Evolutionary conservation across 1,284 basidiomycete species (phyloP), one percentile per base, ranked within the genome.

Genomic region (Polyporus tsugae): DNA sequence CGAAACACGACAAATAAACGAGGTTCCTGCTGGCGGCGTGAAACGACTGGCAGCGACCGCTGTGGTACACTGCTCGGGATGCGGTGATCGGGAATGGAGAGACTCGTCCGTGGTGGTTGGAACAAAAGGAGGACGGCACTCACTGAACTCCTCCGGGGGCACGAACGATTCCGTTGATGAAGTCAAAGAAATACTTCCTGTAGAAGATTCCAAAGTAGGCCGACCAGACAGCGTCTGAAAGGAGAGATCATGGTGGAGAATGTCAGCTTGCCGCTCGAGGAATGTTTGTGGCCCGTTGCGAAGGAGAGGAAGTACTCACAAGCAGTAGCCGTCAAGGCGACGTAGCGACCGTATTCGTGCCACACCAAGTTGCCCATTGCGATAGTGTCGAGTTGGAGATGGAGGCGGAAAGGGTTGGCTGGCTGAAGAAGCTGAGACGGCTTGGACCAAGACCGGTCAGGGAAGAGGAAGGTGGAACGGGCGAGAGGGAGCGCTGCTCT

Each of bases 101-200:
- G 42, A 42, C 42, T 35, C 6, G 33, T 25, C 2, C 39, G 35
- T 6, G 25, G 46, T 29, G 25, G 39, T 13, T 38, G 38, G 15
- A 1, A 19, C 2, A 9, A 22, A n/a, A 17, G 46, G 17, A 35
- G 19, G 64, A 55, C n/a, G 22, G 62, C 15, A 90, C 92, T 77
- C 75, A 95, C 94, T 95, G 91, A 42, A 94, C 70, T 70, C 94
- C 93, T 81, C 90, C 90, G 53, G 93, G 93, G 75, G 88, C 84
- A 72, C 92, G 90, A 69, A 91, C 73, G 74, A 84, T 89, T 62
- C 92, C 92, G 70, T 86, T 86, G 19, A 92, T 80, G 75, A 93
- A 92, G 82, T 96, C 95, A 90, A 92, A 96, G 82, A 96, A 95
- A 86, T 94, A 96, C 81, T 96, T 96, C 80, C 94, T 92, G 82